Evolutionary conservation across 768 basidiomycete species (phyloP).

Genomic region (Filobasidium floriforme): DNA sequence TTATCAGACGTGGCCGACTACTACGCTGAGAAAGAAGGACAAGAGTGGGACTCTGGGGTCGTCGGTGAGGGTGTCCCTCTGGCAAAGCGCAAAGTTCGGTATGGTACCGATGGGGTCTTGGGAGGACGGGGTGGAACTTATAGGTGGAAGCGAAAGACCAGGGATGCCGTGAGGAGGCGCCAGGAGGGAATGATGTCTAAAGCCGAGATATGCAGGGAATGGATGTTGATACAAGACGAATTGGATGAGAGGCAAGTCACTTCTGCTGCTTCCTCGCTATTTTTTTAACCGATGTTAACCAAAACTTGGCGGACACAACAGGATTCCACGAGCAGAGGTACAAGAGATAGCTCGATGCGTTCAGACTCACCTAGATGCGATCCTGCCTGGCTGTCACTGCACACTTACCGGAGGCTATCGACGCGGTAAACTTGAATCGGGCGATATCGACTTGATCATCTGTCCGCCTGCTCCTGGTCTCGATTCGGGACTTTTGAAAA

Average conservation of each 20-base stretch:
- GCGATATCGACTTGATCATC: conserved; percentile 85
- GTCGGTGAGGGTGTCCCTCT: conserved; percentile 45
- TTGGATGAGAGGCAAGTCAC: conserved; percentile 37
- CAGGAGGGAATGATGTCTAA: conserved; percentile 39
- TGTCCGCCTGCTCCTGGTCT: conserved; percentile 52
- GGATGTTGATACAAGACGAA: conserved; percentile 41
- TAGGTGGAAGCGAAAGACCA: conserved; percentile 8
- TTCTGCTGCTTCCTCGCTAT: too few species aligned
- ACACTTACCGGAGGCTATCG: conserved; percentile 82
- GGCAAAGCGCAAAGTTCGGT: conserved; percentile 7
- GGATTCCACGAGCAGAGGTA: conserved; percentile 68
- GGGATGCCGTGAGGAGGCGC: conserved; percentile 28
- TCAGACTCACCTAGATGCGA: conserved; percentile 56
- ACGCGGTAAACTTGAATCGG: conserved; percentile 69
- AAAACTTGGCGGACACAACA: conserved; percentile 31
- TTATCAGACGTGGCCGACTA: conserved; percentile 53
- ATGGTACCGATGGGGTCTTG: background rate
- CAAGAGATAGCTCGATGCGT: conserved; percentile 66
- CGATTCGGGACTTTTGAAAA: conserved; percentile 53
- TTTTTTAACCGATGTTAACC: too few species aligned
- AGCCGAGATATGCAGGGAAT: conserved; percentile 43
- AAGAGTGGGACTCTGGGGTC: conserved; percentile 51
- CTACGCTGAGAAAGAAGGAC: conserved; percentile 33
- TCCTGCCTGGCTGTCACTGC: conserved; percentile 62
- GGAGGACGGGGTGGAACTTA: conserved; percentile 8